Conservation (phyloP, 2,329 filamentous ascomycete species). For the Aspergillus pseudonomiae region DNA sequence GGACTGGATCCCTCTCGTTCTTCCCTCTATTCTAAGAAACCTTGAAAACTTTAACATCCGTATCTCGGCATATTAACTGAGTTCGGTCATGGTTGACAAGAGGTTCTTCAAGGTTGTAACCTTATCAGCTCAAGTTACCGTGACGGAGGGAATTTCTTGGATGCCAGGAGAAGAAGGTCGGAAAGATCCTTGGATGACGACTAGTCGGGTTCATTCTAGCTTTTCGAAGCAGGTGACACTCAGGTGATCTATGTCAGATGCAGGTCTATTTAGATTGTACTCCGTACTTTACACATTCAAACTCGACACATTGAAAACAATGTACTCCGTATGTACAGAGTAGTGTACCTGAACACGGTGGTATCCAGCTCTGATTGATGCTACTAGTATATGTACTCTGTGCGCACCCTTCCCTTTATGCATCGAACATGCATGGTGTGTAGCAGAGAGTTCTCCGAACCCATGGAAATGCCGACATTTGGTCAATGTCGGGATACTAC, state of each 20-base stretch:
- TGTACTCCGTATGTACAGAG: too few relatives aligned
- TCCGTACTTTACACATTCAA: not conserved
- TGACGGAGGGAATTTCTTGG: not conserved
- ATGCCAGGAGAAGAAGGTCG: not conserved
- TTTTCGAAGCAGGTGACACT: not conserved
- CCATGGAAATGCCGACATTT: not conserved
- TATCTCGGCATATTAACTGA: not conserved
- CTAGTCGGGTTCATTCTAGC: not conserved
- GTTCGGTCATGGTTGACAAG: not conserved
- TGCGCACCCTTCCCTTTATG: not conserved
- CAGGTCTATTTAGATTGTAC: too few relatives aligned
- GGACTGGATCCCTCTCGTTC: slow-evolving; percentile 3
- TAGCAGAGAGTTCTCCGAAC: not conserved
- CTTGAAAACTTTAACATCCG: slow-evolving; percentile 7
- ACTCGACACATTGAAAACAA: not conserved
- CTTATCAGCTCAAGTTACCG: not conserved
- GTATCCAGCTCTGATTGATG: not conserved
- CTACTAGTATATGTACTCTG: not conserved
- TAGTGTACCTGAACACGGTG: too few relatives aligned
- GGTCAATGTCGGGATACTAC: not conserved
- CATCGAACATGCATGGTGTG: not conserved
- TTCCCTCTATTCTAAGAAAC: slow-evolving; percentile 1
- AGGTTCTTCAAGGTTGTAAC: not conserved
- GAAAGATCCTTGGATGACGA: not conserved
- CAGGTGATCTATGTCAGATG: slow-evolving; percentile 1